These are phyloP conservation scores for Vigna nakashimae DNA, from an alignment of 306 rosid species.

Conservation along the genomic window DNA sequence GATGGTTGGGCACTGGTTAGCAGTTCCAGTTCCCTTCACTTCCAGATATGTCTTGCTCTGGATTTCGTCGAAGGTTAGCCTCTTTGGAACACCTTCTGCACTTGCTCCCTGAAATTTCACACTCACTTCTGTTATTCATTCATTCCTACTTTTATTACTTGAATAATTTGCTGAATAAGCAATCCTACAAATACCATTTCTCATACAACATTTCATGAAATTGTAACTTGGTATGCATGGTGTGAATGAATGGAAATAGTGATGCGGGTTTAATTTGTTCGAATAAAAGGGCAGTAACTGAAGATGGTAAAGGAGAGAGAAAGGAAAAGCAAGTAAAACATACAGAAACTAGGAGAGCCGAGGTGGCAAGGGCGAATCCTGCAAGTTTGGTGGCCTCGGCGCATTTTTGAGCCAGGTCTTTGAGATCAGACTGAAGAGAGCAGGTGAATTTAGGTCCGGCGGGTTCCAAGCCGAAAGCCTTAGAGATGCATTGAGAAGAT, in stretches of 20 bases:
- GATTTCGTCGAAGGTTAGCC: constrained; percentile 90
- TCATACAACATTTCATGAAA: neutral
- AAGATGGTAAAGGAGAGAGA: neutral
- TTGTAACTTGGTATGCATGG: constrained; percentile 7
- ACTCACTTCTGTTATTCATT: neutral
- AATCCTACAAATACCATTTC: neutral
- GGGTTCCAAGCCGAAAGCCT: constrained; percentile 49
- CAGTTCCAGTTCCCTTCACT: constrained; percentile 93
- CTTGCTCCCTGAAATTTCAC: constrained; percentile 76
- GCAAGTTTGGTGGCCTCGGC: constrained; percentile 85
- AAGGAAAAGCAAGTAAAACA: constrained; percentile 17
- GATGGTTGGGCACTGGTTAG: constrained; percentile 95
- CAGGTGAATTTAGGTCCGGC: constrained; percentile 42
- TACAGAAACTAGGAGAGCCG: constrained; percentile 97
- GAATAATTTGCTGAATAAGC: too few relatives aligned
- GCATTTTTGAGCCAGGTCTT: constrained; percentile 74
- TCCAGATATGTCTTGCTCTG: constrained; percentile 95
- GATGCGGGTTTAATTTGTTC: neutral
- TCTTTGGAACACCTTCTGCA: constrained; percentile 87
- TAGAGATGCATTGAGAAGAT: constrained; percentile 60
- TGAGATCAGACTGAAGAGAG: constrained; percentile 51
- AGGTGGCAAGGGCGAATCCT: constrained; percentile 96
- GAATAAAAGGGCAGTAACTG: neutral
- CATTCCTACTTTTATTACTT: neutral
- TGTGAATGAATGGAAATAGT: neutral